Evolutionary conservation across 2,329 filamentous ascomycete species (phyloP), one percentile per base, ranked within the genome.

Genomic region (Aspergillus felis): DNA sequence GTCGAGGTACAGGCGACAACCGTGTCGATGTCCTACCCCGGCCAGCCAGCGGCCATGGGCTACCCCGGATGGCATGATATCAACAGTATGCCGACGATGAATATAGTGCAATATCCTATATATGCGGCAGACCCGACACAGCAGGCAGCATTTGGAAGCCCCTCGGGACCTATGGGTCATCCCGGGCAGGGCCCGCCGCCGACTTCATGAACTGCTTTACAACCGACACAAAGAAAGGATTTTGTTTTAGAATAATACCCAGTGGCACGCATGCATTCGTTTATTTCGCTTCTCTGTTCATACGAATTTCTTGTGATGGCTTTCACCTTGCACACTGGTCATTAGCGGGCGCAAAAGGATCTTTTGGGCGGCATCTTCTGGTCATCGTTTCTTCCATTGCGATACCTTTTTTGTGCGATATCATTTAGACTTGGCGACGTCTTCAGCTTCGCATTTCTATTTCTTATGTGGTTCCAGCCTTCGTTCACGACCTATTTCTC

Each of bases 301-400:
- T 62, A 59, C 61, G 63, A 66, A 61, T 38, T 49, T 49, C 53
- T 28, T 59, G 59, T 64, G 53, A 60, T 62, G 58, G 61, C 61
- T 28, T 62, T 68, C 61, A 61, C 58, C 66, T 66, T 66, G 61
- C 66, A 64, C 68, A 68, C 66, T 71, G 63, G 63, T 71, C 68
- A 72, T 73, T 69, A 74, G 71, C 70, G 70, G 71, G 71, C 71
- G 71, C 69, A 71, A 67, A 66, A 67, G 63, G 58, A 28, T 53
- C 28, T 68, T 62, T 66, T 62, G 67, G 69, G 69, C 66, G 71
- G 71, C 67, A 70, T 70, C 53, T 59, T 66, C 58, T 57, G 46
- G 44, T 57, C 54, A 50, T 54, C 61, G 55, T 57, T 64, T 57
- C 35, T 61, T 50, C 61, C 57, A 60, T 64, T 46, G 44, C 58